Evolutionary conservation across 164 flowering plant genomes (phyloP), one percentile per base, ranked within the genome.

Genomic region (Chimonanthus salicifolius): DNA sequence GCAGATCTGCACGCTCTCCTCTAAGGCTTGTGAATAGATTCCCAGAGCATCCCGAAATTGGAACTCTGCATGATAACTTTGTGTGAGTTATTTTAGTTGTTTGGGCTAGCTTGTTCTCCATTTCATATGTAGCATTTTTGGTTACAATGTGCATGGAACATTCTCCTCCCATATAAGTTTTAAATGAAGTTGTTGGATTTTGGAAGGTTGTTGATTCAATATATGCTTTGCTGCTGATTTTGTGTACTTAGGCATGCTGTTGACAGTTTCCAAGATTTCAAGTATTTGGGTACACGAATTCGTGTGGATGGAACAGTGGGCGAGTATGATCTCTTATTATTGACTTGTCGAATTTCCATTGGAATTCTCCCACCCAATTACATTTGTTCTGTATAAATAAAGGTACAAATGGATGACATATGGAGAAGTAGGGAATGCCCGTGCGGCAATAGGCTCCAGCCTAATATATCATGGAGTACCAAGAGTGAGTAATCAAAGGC

Each of bases 341-440:
- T 69, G 33, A 71, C 5, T 7, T 76, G 64, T 47, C 18, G 2
- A 54, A 45, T 47, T 68, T 18, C 73, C 48, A 47, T 62, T 47
- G 63, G 64, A 74, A 62, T 68, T 73, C 15, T 20, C 49, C 73
- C 11, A 62, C 67, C 33, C 60, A 58, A 13, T 71, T 50, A 5
- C 11, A 15, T 65, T 72, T 47, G 58, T 70, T 71, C 69, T 76
- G 63, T 64, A 62, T 62, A 45, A 44, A 51, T 76, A 46, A 74
- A 91, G 98, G 82, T 96, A 96, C 86, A 92, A 90, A 83, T 96
- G 99, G 99, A 85, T 94, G 90, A 94, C 99, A 74, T 96, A 85
- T 86, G 99, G 98, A 82, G 98, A 94, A 83, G 97, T 89, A 65
- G 85, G 90, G 63, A 88, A 88, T 71, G 92, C 97, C 48, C 87